Conservation (phyloP, 2,329 filamentous ascomycete genomes). For the Exophiala alcalophila region DNA sequence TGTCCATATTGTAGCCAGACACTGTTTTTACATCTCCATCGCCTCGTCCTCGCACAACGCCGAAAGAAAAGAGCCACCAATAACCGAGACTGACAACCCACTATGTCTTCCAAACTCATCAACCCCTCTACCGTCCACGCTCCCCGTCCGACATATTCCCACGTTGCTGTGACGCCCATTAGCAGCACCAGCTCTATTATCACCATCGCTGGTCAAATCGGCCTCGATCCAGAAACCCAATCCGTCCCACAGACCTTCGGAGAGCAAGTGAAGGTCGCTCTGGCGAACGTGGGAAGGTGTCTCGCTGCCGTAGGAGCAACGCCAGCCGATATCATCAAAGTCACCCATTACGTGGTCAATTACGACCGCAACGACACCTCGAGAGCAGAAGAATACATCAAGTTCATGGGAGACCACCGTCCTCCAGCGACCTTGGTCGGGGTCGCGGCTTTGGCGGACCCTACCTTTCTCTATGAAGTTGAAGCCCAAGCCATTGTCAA, state of each 20-base stretch:
- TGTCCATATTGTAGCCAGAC: no score
- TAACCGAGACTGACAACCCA: no score
- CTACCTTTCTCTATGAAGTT: slow-evolving; percentile 21
- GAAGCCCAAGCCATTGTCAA: slow-evolving; percentile 22
- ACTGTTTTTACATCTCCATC: no score
- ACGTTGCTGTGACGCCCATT: slow-evolving; percentile 16
- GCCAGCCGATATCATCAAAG: slow-evolving; percentile 20
- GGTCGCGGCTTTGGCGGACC: slow-evolving; percentile 18
- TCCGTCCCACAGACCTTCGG: slow-evolving; percentile 9
- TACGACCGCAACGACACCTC: slow-evolving; percentile 16
- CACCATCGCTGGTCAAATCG: slow-evolving; percentile 23
- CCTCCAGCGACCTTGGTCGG: slow-evolving; percentile 22
- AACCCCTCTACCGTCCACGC: slow-evolving; percentile 17
- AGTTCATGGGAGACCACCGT: slow-evolving; percentile 16
- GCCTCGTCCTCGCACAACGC: no score
- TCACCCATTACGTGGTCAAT: slow-evolving; percentile 24
- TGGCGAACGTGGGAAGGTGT: slow-evolving; percentile 22
- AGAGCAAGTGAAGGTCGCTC: slow-evolving; percentile 21
- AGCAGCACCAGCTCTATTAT: slow-evolving; percentile 15
- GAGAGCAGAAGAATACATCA: slow-evolving; percentile 12
- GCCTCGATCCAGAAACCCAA: slow-evolving; percentile 5
- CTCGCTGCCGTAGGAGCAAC: slow-evolving; percentile 19
- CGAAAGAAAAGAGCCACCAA: no score
- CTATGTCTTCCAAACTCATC: slow-evolving; percentile 15
- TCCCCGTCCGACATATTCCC: slow-evolving; percentile 19